Evolutionary conservation across 805 yeast genomes (phyloP).

Genomic region (Blastobotrys mokoenaii): DNA sequence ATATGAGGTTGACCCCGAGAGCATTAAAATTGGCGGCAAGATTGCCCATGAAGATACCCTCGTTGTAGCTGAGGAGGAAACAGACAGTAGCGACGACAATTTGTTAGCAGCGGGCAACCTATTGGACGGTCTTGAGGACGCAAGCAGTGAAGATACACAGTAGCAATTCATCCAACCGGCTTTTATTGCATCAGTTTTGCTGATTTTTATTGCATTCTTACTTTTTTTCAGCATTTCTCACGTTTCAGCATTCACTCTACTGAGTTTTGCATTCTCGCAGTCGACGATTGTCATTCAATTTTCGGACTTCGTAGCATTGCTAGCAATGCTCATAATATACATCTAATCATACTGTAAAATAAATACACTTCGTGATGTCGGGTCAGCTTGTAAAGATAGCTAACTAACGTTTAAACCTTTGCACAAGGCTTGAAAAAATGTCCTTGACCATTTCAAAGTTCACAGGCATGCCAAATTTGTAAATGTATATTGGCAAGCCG

Average conservation of each 20-base stretch:
- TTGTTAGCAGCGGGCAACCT: slow-evolving; percentile 3
- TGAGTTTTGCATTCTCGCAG: too few relatives aligned
- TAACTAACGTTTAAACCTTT: too few relatives aligned
- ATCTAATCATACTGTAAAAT: too few relatives aligned
- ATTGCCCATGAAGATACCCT: not conserved
- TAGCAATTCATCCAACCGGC: not conserved
- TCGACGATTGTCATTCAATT: not conserved
- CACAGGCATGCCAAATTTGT: slow-evolving; percentile 9
- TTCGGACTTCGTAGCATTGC: not conserved
- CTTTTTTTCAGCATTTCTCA: too few relatives aligned
- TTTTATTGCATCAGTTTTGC: not conserved
- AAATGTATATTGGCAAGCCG: slow-evolving; percentile 27
- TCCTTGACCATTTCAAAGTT: too few relatives aligned
- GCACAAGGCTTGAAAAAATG: too few relatives aligned
- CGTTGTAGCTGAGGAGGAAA: not conserved
- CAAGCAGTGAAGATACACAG: not conserved
- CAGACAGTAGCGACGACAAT: not conserved
- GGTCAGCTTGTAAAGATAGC: too few relatives aligned
- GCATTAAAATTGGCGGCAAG: slow-evolving; percentile 3
- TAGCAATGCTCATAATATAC: not conserved
- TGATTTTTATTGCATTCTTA: not conserved
- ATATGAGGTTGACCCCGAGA: slow-evolving; percentile 9
- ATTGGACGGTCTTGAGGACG: slow-evolving; percentile 2
- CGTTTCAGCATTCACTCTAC: too few relatives aligned
- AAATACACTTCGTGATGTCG: too few relatives aligned